Conservation (phyloP, 441 rosid species). For the Rhodomyrtus psidioides region DNA sequence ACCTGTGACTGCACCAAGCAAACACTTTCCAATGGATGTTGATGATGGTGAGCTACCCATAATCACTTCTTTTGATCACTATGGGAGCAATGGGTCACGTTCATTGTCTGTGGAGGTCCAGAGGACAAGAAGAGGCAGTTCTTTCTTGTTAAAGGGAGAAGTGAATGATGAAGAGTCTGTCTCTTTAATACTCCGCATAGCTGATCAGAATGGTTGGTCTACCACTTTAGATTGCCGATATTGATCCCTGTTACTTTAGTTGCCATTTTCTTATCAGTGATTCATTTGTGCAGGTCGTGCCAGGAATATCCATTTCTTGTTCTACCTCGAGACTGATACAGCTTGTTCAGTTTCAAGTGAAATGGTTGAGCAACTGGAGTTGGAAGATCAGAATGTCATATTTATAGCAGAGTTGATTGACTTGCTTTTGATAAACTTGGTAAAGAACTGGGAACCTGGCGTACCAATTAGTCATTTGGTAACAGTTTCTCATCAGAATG, state of each 20-base stretch:
- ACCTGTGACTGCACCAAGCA: slow-evolving; percentile 32
- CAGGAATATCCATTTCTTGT: slow-evolving; percentile 59
- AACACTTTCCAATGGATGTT: slow-evolving; percentile 32
- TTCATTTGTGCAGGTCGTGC: slow-evolving; percentile 31
- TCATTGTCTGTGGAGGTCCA: slow-evolving; percentile 35
- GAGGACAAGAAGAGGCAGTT: slow-evolving; percentile 44
- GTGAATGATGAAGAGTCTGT: slow-evolving; percentile 53
- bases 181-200: slow-evolving; percentile 54
- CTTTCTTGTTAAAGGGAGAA: slow-evolving; percentile 56
- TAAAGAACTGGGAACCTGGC: slow-evolving; percentile 47
- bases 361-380: slow-evolving; percentile 69
- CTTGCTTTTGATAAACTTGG: slow-evolving; percentile 38
- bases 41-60: slow-evolving; percentile 43
- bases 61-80: slow-evolving; percentile 28
- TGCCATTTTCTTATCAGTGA: background rate
- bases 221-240: background rate
- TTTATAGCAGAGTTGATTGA: slow-evolving; percentile 61
- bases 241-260: background rate
- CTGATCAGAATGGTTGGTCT: slow-evolving; percentile 41
- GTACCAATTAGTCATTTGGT: slow-evolving; percentile 38
- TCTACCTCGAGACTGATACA: slow-evolving; percentile 53
- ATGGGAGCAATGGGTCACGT: slow-evolving; percentile 6
- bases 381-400: slow-evolving; percentile 43
- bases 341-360: slow-evolving; percentile 57
- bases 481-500: slow-evolving; percentile 11